Evolutionary conservation across 2,329 filamentous ascomycete species (phyloP).

Genomic region (Celoporthe dispersa): DNA sequence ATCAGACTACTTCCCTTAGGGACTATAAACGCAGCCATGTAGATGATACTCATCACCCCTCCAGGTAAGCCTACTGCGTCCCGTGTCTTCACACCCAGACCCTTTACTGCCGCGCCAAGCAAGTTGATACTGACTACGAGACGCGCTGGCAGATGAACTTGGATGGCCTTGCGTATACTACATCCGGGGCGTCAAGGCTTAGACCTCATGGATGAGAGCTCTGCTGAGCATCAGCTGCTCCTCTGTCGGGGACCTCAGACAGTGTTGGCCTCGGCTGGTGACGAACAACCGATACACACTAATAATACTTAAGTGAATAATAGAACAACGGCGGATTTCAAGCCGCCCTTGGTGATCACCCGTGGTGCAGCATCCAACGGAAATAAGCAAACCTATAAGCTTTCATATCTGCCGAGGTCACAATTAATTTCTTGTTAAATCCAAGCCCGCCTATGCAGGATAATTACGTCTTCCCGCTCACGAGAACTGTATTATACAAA

Average conservation of each 20-base stretch:
- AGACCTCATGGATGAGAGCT: neutral
- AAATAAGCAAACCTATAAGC: neutral
- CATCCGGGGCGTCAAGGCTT: too few relatives aligned
- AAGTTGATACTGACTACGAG: conserved; percentile 28
- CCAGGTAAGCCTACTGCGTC: conserved; percentile 39
- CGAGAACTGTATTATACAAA: too few relatives aligned
- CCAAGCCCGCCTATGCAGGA: too few relatives aligned
- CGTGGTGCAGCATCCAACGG: neutral
- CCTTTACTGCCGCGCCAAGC: conserved; percentile 44
- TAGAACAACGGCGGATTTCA: neutral
- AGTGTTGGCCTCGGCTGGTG: neutral
- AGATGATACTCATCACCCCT: conserved; percentile 45
- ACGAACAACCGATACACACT: neutral
- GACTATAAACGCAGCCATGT: conserved; percentile 41
- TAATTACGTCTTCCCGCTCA: too few relatives aligned
- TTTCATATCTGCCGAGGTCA: neutral
- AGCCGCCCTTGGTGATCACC: neutral
- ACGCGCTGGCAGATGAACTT: neutral
- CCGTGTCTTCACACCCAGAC: conserved; percentile 41
- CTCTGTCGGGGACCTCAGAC: neutral
- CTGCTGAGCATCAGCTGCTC: neutral
- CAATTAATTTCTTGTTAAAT: neutral
- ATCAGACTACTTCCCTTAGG: conserved; percentile 32
- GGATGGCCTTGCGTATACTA: neutral
- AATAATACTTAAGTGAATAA: neutral